These are phyloP conservation scores for Acrasis kona DNA, from an alignment of 78 protist genomes.

Conservation along the genomic window DNA sequence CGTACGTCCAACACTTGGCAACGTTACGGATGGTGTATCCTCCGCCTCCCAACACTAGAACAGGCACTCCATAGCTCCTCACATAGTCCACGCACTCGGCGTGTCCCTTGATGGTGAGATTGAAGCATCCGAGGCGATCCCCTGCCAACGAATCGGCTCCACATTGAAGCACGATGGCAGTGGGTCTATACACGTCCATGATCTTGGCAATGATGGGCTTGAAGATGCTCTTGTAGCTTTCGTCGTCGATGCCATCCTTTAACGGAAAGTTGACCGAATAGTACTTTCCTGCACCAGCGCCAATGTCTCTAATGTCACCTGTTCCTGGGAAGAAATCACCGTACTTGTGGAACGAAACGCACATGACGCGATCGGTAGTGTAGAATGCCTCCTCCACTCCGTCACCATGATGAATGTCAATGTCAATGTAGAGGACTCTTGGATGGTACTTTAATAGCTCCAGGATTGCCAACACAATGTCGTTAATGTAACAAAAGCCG, in stretches of 20 bases:
- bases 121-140: slow-evolving; percentile 98
- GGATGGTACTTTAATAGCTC: slow-evolving; percentile 63
- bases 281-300: slow-evolving; percentile 74
- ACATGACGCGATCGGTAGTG: slow-evolving; percentile 90
- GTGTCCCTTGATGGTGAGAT: slow-evolving; percentile 80
- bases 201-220: slow-evolving; percentile 63
- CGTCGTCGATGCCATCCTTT: slow-evolving; percentile 94
- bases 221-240: slow-evolving; percentile 68
- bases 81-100: slow-evolving; percentile 81
- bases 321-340: slow-evolving; percentile 98
- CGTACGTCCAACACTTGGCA: slow-evolving; percentile 95
- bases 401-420: slow-evolving; percentile 98
- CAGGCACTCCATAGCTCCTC: slow-evolving; percentile 69
- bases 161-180: slow-evolving; percentile 90
- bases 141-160: slow-evolving; percentile 97
- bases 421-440: slow-evolving; percentile 96
- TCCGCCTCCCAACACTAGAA: slow-evolving; percentile 97
- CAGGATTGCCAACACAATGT: slow-evolving; percentile 93
- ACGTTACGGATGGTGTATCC: slow-evolving; percentile 98
- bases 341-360: slow-evolving; percentile 92
- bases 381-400: slow-evolving; percentile 95
- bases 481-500: slow-evolving; percentile 98
- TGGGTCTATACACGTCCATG: slow-evolving; percentile 77
- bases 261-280: slow-evolving; percentile 94
- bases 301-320: slow-evolving; percentile 85